phyloP scores from a whole-genome alignment of 1,284 basidiomycete genomes.

The Moniliella sp. region DNA sequence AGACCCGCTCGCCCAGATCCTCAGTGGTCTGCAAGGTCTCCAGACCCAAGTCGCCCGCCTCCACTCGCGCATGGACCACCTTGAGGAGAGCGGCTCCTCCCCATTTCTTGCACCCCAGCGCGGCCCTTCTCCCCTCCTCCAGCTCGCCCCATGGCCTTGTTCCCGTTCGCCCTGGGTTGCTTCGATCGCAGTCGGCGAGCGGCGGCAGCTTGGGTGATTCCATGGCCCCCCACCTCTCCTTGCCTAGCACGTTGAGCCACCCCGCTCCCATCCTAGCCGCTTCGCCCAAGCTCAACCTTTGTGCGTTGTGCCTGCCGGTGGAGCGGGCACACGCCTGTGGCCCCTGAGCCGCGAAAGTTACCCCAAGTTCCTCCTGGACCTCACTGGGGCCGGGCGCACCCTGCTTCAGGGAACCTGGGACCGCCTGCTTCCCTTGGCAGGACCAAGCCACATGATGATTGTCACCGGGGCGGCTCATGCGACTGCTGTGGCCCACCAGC shows the following conservation, averaged over 20 bases:
- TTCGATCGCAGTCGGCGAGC: conserved; percentile 3
- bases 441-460: conserved; percentile 18
- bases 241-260: conserved; percentile 7
- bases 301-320: conserved; percentile 11
- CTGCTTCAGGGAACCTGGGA: conserved; percentile 29
- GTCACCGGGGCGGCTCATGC: conserved; percentile 25
- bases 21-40: conserved; percentile 18
- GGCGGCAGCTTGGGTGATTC: neutral
- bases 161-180: conserved; percentile 6
- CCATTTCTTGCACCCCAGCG: neutral
- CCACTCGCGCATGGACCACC: conserved; percentile 3
- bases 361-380: conserved; percentile 30
- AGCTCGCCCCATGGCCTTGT: conserved; percentile 11
- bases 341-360: conserved; percentile 23
- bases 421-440: conserved; percentile 20
- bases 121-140: too few species aligned
- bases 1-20: conserved; percentile 10
- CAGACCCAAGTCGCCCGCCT: conserved; percentile 6
- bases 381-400: conserved; percentile 22
- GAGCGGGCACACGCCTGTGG: conserved; percentile 30
- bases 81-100: conserved; percentile 1
- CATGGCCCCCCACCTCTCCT: conserved; percentile 3
- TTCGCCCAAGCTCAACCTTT: conserved; percentile 24
- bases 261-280: conserved; percentile 14
- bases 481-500: conserved; percentile 16